A percentile compares a stretch with the other conserved stretches of the same genome.
phyloP scores from a whole-genome alignment of 2,329 filamentous ascomycete species.

The Scortechinia acanthostroma region DNA sequence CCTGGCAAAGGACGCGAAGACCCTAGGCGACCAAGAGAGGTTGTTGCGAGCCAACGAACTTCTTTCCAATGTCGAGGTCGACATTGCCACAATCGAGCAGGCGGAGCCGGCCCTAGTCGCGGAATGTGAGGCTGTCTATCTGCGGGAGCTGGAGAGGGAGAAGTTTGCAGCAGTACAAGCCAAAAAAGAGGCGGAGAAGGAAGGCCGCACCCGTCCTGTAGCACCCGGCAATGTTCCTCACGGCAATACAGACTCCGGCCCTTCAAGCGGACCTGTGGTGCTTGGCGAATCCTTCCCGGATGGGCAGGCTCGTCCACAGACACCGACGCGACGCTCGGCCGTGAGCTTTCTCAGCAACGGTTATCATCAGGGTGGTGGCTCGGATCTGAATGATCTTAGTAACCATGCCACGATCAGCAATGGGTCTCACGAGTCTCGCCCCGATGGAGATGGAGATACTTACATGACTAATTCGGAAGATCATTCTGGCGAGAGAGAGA shows the following conservation, averaged over 20 bases:
- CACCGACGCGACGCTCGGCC: not conserved
- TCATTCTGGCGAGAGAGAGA: conserved; percentile 7
- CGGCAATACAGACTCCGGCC: not conserved
- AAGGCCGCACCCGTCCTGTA: not conserved
- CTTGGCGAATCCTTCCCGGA: not conserved
- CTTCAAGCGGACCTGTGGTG: not conserved
- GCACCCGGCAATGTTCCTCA: not conserved
- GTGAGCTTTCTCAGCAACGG: conserved; percentile 30
- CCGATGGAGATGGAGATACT: conserved; percentile 26
- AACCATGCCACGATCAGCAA: conserved; percentile 18
- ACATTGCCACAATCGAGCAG: conserved; percentile 67
- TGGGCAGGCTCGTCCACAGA: not conserved
- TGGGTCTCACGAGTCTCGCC: conserved; percentile 11
- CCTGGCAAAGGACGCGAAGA: conserved; percentile 77
- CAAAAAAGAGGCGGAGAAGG: not conserved
- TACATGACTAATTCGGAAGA: conserved; percentile 26
- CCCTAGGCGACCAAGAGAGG: conserved; percentile 74
- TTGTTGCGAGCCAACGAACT: conserved; percentile 87
- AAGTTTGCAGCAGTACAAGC: conserved; percentile 49
- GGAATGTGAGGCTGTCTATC: conserved; percentile 51
- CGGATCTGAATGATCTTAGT: conserved; percentile 21
- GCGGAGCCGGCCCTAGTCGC: conserved; percentile 75
- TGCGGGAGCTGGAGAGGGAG: conserved; percentile 54
- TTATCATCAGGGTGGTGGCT: conserved; percentile 22
- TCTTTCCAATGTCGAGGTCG: conserved; percentile 67